A percentile compares a stretch with the other conserved stretches of the same genome.
phyloP scores from a whole-genome alignment of 2,329 filamentous ascomycete species.

The Arthrinium phaeospermum region DNA sequence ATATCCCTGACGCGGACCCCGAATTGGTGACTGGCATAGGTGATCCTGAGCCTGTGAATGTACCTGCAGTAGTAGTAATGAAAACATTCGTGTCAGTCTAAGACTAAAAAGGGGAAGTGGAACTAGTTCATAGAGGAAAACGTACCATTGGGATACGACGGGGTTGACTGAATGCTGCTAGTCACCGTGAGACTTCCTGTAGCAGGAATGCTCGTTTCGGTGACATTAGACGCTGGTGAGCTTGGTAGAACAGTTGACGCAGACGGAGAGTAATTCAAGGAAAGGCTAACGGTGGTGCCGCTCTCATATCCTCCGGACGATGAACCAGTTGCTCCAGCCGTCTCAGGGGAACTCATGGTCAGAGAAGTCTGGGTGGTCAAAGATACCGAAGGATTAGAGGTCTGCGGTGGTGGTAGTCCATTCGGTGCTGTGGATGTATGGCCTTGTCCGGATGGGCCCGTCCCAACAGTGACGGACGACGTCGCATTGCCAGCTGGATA shows the following conservation, averaged over 20 bases:
- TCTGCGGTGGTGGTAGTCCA: background rate
- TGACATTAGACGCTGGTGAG: background rate
- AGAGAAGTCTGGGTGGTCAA: conserved; percentile 17
- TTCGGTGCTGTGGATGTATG: background rate
- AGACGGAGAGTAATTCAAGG: background rate
- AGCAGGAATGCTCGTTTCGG: conserved; percentile 31
- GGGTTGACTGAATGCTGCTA: background rate
- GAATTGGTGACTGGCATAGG: background rate
- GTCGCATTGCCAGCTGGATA: conserved; percentile 18
- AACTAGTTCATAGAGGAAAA: background rate
- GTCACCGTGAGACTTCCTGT: conserved; percentile 33
- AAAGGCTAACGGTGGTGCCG: background rate
- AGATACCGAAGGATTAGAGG: background rate
- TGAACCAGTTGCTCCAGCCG: conserved; percentile 16
- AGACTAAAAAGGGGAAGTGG: background rate
- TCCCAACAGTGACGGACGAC: conserved; percentile 13
- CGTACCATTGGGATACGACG: conserved; percentile 7
- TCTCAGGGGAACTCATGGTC: conserved; percentile 21
- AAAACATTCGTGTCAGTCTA: background rate
- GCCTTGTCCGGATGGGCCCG: background rate
- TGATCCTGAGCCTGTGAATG: conserved; percentile 18
- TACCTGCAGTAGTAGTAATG: conserved; percentile 19
- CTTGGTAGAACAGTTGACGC: background rate
- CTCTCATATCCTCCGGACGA: conserved; percentile 21
- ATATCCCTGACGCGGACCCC: background rate